Evolutionary conservation across 176 grass and related monocot species (phyloP).

Genomic region (Neostapfia colusana): DNA sequence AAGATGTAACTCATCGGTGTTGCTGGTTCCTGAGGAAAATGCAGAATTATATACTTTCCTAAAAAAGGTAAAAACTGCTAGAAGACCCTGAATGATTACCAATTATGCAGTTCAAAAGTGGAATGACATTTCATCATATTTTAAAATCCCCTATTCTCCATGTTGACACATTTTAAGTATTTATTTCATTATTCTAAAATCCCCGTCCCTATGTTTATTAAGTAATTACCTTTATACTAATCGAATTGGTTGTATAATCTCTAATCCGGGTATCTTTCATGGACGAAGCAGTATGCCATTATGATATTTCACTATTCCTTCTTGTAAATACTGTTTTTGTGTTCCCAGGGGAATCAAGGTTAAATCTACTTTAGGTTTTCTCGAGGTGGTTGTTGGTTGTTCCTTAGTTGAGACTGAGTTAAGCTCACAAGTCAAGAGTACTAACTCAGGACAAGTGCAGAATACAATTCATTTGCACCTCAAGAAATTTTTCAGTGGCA

Average conservation of each 20-base stretch:
- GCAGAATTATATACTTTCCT: not conserved
- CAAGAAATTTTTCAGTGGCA: constrained; percentile 73
- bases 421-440: constrained; percentile 51
- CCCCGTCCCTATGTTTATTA: too few relatives aligned
- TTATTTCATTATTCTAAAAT: too few relatives aligned
- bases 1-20: not conserved
- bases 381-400: constrained; percentile 76
- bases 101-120: not conserved
- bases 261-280: constrained; percentile 24
- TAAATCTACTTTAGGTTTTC: constrained; percentile 52
- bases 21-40: constrained; percentile 25
- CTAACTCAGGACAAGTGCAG: constrained; percentile 34
- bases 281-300: constrained; percentile 31
- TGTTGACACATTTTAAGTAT: constrained; percentile 8
- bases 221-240: not conserved
- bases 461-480: constrained; percentile 86
- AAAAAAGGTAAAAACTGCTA: constrained; percentile 1
- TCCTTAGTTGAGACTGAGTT: constrained; percentile 49
- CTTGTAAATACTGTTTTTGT: constrained; percentile 32
- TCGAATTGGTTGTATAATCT: constrained; percentile 25
- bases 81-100: not conserved
- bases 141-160: constrained; percentile 5
- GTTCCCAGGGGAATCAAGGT: constrained; percentile 63
- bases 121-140: constrained; percentile 24
- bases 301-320: constrained; percentile 27